A percentile compares a stretch with the other conserved stretches of the same genome.
These are phyloP conservation scores for Aspergillus sp. DNA, from an alignment of 2,329 filamentous ascomycete genomes.

Conservation along the genomic window DNA sequence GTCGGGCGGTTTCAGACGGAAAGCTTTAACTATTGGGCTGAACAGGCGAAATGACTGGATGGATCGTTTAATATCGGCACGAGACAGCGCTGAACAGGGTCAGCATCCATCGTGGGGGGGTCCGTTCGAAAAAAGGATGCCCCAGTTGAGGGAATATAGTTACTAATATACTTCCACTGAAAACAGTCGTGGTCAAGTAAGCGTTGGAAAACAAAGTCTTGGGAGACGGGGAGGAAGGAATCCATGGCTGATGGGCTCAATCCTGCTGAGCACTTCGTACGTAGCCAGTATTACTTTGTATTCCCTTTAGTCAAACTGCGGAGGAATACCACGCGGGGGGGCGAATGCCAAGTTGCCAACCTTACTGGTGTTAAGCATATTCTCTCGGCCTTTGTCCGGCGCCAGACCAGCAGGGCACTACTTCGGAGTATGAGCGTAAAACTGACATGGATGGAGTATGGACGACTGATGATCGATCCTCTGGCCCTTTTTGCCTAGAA, in stretches of 20 bases:
- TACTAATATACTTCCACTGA: no score
- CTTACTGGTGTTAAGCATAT: conserved; percentile 44
- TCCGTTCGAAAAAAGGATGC: neutral
- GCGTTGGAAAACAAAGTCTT: neutral
- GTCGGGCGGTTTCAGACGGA: conserved; percentile 6
- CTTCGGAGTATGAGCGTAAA: conserved; percentile 14
- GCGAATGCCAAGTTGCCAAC: conserved; percentile 34
- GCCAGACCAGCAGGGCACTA: conserved; percentile 20
- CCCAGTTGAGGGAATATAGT: neutral
- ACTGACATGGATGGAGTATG: neutral
- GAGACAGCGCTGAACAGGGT: neutral
- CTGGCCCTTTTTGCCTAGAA: neutral
- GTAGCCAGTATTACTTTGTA: neutral
- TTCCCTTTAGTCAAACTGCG: conserved; percentile 3
- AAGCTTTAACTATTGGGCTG: neutral
- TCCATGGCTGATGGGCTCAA: neutral
- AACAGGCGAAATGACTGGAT: no score
- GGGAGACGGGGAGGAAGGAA: neutral
- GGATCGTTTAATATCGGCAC: neutral
- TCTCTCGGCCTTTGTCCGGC: conserved; percentile 30
- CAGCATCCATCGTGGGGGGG: neutral
- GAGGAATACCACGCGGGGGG: conserved; percentile 23
- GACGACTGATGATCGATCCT: neutral
- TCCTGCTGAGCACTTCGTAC: neutral
- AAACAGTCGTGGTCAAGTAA: neutral